phyloP scores from a whole-genome alignment of 129 eudicot species.

The Kitagawia praeruptora region DNA sequence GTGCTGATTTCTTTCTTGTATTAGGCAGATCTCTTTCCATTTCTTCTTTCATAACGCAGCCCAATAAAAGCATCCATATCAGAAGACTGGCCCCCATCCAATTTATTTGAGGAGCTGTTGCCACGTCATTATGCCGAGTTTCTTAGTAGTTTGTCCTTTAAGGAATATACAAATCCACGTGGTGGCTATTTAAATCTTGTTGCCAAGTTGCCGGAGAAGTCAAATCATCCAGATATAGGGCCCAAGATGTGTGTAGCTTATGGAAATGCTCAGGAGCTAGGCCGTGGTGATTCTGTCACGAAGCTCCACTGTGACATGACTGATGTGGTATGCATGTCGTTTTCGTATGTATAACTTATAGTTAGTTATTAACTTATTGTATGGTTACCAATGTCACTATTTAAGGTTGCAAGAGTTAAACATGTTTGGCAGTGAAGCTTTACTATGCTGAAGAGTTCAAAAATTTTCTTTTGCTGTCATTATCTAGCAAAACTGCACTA shows the following conservation, averaged over 20 bases:
- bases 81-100: slow-evolving; percentile 27
- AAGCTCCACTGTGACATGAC: slow-evolving; percentile 27
- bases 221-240: slow-evolving; percentile 23
- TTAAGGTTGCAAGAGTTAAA: background rate
- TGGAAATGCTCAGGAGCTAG: slow-evolving; percentile 25
- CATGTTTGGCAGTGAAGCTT: background rate
- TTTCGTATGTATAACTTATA: background rate
- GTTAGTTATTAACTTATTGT: background rate
- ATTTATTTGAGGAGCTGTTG: slow-evolving; percentile 15
- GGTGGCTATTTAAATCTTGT: slow-evolving; percentile 22
- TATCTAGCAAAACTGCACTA: background rate
- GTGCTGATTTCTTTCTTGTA: too few relatives aligned
- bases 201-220: slow-evolving; percentile 15
- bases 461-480: background rate
- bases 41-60: too few relatives aligned
- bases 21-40: too few relatives aligned
- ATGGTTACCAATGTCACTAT: too few relatives aligned
- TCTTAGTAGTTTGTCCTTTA: slow-evolving; percentile 21
- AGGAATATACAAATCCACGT: slow-evolving; percentile 24
- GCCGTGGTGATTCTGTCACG: slow-evolving; percentile 28
- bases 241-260: slow-evolving; percentile 28
- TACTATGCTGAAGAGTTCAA: too few relatives aligned
- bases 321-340: slow-evolving; percentile 17
- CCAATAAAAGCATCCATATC: too few relatives aligned
- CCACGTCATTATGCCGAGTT: slow-evolving; percentile 34